These are phyloP conservation scores for Blastobotrys americana DNA, from an alignment of 805 yeast species.

Conservation along the genomic window DNA sequence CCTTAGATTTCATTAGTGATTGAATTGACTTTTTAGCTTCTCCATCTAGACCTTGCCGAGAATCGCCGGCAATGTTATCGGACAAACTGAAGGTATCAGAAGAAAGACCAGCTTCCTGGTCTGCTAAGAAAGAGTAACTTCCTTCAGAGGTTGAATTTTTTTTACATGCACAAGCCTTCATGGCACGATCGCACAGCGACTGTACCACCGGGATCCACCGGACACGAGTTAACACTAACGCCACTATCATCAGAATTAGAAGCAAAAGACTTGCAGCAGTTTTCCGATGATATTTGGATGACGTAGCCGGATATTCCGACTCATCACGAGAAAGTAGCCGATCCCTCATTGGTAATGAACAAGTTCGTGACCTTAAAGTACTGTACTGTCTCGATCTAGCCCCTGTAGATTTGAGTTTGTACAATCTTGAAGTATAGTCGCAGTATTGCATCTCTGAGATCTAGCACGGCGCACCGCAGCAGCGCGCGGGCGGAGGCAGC, in stretches of 20 bases:
- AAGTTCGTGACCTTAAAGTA: too few species aligned
- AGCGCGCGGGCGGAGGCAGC: too few species aligned
- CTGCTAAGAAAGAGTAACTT: constrained; percentile 35
- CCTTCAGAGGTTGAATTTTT: not conserved
- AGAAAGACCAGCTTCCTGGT: constrained; percentile 49
- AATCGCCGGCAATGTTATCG: constrained; percentile 44
- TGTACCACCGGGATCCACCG: not conserved
- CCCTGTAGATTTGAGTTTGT: too few species aligned
- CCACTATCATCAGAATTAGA: not conserved
- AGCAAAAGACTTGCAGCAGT: not conserved
- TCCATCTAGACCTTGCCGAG: constrained; percentile 55
- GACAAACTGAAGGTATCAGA: constrained; percentile 53
- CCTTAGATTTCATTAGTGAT: constrained; percentile 45
- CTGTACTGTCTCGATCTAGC: too few species aligned
- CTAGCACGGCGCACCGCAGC: too few species aligned
- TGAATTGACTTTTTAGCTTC: constrained; percentile 45
- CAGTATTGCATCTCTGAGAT: too few species aligned
- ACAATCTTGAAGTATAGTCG: too few species aligned
- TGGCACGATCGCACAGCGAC: not conserved
- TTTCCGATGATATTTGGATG: not conserved
- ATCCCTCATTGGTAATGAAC: too few species aligned
- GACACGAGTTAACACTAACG: not conserved
- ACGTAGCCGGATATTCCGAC: too few species aligned
- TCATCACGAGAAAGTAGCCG: too few species aligned
- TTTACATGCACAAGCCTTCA: not conserved